A percentile compares a stretch with the other conserved stretches of the same genome.
phyloP scores from a whole-genome alignment of 768 basidiomycete genomes.

The Omphalotus guepiniiformis region DNA sequence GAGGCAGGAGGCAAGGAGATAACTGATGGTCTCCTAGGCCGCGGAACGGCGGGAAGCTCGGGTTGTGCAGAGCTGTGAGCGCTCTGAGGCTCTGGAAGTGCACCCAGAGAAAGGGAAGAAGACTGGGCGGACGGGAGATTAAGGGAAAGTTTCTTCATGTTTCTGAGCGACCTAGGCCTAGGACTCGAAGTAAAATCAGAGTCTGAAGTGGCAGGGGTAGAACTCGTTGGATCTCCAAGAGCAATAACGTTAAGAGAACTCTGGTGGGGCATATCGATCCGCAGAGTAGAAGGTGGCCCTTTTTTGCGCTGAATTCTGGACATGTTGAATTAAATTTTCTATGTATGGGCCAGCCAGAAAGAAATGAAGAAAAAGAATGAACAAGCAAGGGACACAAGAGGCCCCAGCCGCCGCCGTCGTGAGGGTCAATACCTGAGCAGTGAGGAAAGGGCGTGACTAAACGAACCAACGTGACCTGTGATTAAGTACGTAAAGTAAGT shows the following conservation, averaged over 20 bases:
- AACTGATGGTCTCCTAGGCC: conserved; percentile 63
- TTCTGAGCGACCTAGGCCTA: conserved; percentile 47
- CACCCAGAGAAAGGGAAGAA: conserved; percentile 42
- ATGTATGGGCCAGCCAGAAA: conserved; percentile 3
- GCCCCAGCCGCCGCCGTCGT: conserved; percentile 1
- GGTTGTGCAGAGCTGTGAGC: conserved; percentile 27
- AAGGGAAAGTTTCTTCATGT: conserved; percentile 76
- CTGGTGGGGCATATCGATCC: conserved; percentile 50
- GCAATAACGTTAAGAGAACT: conserved; percentile 47
- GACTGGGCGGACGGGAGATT: conserved; percentile 59
- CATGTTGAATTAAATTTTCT: conserved; percentile 12
- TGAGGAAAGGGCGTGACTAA: too few relatives aligned
- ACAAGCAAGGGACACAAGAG: neutral
- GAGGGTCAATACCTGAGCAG: too few relatives aligned
- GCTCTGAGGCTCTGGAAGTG: conserved; percentile 28
- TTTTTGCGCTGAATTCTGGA: conserved; percentile 41
- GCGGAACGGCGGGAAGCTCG: conserved; percentile 25
- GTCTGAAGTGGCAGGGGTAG: conserved; percentile 49
- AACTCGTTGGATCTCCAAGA: conserved; percentile 44
- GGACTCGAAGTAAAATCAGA: conserved; percentile 41
- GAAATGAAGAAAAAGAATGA: conserved; percentile 3
- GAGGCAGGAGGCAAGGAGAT: conserved; percentile 59
- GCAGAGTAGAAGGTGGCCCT: conserved; percentile 52
- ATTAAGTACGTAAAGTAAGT: too few relatives aligned
- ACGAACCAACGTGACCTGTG: too few relatives aligned